Evolutionary conservation across 176 grass and related monocot species (phyloP).

Genomic region (Oryza officinalis): DNA sequence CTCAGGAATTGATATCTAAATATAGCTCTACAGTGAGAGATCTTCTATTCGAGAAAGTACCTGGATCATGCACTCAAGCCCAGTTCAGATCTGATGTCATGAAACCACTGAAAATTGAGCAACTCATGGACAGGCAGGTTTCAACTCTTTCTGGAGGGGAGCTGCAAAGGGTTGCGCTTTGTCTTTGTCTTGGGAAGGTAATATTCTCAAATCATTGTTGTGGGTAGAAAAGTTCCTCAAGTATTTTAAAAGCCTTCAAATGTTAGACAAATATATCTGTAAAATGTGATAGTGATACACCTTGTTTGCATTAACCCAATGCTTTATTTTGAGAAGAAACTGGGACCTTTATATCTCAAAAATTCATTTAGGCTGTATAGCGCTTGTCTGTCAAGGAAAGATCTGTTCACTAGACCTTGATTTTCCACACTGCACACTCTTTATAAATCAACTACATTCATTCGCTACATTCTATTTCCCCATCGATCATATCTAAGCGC

Average conservation of each 20-base stretch:
- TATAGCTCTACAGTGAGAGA: slow-evolving; percentile 58
- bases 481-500: too few species aligned
- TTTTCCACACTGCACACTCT: too few species aligned
- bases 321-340: too few species aligned
- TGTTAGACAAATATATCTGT: background rate
- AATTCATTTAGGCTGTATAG: too few species aligned
- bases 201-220: background rate
- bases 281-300: background rate
- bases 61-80: slow-evolving; percentile 59
- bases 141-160: slow-evolving; percentile 68
- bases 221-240: background rate
- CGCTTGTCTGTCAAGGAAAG: too few species aligned
- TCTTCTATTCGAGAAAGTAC: slow-evolving; percentile 65
- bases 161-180: slow-evolving; percentile 66
- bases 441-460: too few species aligned
- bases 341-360: too few species aligned
- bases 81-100: slow-evolving; percentile 78
- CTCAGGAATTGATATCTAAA: slow-evolving; percentile 72
- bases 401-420: too few species aligned
- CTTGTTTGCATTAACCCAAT: too few species aligned
- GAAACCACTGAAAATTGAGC: slow-evolving; percentile 79
- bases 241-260: background rate
- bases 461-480: too few species aligned
- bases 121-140: slow-evolving; percentile 73
- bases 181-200: slow-evolving; percentile 81